Evolutionary conservation across 2,329 filamentous ascomycete genomes (phyloP).

Genomic region (Cucurbitaria berberidis): DNA sequence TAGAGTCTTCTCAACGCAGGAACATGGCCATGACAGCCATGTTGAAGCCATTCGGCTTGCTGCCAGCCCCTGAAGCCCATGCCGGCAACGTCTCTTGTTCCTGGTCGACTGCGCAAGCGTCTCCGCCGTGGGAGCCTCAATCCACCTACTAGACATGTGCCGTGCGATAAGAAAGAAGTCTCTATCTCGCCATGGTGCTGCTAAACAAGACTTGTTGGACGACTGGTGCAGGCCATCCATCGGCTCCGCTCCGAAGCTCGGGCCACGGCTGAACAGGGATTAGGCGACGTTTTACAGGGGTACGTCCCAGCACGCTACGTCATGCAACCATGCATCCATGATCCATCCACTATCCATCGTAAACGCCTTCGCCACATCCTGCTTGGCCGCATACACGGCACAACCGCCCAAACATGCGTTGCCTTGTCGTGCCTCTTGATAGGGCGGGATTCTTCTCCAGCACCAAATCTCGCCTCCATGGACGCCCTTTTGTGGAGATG

Average conservation of each 20-base stretch:
- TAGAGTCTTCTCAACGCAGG: slow-evolving; percentile 1
- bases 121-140: too few species aligned
- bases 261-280: not conserved
- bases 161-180: too few species aligned
- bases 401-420: slow-evolving; percentile 16
- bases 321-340: too few species aligned
- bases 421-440: slow-evolving; percentile 18
- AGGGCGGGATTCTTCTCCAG: slow-evolving; percentile 21
- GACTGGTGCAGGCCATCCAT: too few species aligned
- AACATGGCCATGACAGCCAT: too few species aligned
- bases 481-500: slow-evolving; percentile 20
- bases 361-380: slow-evolving; percentile 21
- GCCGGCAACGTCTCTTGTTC: slow-evolving; percentile 3
- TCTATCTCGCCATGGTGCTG: slow-evolving; percentile 7
- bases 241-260: slow-evolving; percentile 14
- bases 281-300: slow-evolving; percentile 21
- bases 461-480: slow-evolving; percentile 28
- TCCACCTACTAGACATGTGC: too few species aligned
- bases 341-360: slow-evolving; percentile 14
- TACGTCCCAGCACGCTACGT: slow-evolving; percentile 25
- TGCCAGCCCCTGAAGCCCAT: not conserved
- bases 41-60: slow-evolving; percentile 4
- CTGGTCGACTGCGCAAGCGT: slow-evolving; percentile 18
- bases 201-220: slow-evolving; percentile 13
- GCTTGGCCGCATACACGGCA: slow-evolving; percentile 27